phyloP scores from a whole-genome alignment of 768 basidiomycete genomes.

The Termitomyces eurrhizus region DNA sequence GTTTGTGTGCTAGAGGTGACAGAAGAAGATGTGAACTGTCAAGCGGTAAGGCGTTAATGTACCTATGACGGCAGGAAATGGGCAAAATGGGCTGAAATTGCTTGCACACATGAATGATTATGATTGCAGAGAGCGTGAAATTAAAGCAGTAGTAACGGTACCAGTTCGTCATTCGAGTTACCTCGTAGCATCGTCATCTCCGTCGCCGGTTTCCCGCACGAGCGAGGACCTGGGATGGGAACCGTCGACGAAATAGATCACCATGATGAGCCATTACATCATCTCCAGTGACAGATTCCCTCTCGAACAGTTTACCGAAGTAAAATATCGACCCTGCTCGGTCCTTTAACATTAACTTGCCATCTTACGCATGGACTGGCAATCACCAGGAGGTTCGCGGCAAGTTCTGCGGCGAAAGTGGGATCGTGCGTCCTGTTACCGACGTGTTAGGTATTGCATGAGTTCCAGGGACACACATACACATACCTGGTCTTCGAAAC shows the following conservation, averaged over 20 bases:
- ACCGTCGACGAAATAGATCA: not conserved
- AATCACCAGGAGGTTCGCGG: too few species aligned
- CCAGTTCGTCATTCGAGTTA: not conserved
- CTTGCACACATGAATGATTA: not conserved
- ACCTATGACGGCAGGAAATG: not conserved
- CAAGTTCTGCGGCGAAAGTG: not conserved
- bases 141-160: not conserved
- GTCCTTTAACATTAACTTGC: too few species aligned
- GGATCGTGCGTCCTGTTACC: slow-evolving; percentile 36
- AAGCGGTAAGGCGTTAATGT: not conserved
- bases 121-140: not conserved
- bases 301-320: too few species aligned
- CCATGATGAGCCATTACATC: too few species aligned
- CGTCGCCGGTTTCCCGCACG: not conserved
- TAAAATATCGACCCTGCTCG: too few species aligned
- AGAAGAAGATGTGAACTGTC: not conserved
- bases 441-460: not conserved
- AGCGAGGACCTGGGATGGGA: not conserved
- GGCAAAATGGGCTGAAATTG: not conserved
- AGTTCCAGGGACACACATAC: slow-evolving; percentile 18
- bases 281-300: too few species aligned
- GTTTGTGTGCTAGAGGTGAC: not conserved
- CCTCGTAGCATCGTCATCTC: not conserved
- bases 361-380: too few species aligned
- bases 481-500: slow-evolving; percentile 34